These are phyloP conservation scores for Ochromonas danica DNA, from an alignment of 108 stramenopile genomes.

Conservation along the genomic window DNA sequence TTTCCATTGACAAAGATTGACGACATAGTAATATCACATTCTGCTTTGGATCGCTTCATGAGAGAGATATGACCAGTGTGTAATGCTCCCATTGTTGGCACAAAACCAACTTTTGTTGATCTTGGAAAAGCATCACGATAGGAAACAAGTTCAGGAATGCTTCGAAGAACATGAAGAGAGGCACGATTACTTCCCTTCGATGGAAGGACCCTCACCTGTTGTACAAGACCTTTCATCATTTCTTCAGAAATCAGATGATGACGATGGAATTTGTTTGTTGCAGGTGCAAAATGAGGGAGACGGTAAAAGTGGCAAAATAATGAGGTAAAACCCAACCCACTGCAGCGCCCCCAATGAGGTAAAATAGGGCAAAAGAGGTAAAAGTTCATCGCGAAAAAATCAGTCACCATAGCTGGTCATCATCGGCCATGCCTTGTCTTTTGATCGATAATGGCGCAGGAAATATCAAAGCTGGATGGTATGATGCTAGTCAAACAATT, in stretches of 20 bases:
- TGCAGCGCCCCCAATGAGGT: no score
- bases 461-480: slow-evolving; percentile 6
- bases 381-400: no score
- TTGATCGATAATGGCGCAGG: slow-evolving; percentile 30
- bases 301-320: not conserved
- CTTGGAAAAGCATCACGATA: no score
- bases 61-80: slow-evolving; percentile 78
- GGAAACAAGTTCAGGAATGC: no score
- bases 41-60: slow-evolving; percentile 63
- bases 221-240: no score
- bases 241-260: not conserved
- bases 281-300: no score
- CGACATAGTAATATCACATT: slow-evolving; percentile 79
- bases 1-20: slow-evolving; percentile 96
- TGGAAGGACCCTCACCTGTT: no score
- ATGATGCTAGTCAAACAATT: no score
- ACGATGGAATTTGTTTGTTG: not conserved
- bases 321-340: not conserved
- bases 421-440: not conserved
- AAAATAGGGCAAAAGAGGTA: no score
- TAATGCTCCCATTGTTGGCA: slow-evolving; percentile 99
- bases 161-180: no score
- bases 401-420: no score
- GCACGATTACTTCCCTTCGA: no score
- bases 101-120: slow-evolving; percentile 64